Conservation (phyloP, 2,329 filamentous ascomycete genomes). For the Chaetomiaceae sp. region DNA sequence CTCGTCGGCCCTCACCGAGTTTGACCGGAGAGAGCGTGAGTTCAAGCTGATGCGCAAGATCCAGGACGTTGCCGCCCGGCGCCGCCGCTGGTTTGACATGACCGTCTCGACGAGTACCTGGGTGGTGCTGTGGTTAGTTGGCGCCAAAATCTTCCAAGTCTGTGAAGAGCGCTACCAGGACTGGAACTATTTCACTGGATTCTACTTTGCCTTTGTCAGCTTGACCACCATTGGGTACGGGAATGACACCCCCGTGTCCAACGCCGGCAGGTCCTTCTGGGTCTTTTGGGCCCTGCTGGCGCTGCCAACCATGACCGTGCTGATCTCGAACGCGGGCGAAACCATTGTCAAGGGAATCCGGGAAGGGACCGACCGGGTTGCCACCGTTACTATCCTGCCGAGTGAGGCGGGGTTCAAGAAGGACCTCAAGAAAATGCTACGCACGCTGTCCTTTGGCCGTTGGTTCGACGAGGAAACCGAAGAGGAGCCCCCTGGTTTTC, state of each 20-base stretch:
- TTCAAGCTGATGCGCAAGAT: conserved; percentile 80
- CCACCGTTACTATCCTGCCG: conserved; percentile 57
- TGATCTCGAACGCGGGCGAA: conserved; percentile 78
- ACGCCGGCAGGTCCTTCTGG: conserved; percentile 77
- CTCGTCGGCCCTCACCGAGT: conserved; percentile 37
- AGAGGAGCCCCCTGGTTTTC: conserved; percentile 39
- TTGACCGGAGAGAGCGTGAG: conserved; percentile 60
- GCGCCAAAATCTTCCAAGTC: conserved; percentile 66
- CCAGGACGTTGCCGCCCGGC: conserved; percentile 58
- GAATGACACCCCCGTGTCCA: conserved; percentile 70
- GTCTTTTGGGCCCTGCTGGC: conserved; percentile 89
- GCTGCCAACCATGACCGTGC: conserved; percentile 80
- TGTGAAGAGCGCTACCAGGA: conserved; percentile 49
- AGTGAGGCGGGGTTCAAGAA: conserved; percentile 46
- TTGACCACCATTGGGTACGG: conserved; percentile 86
- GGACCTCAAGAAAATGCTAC: conserved; percentile 41
- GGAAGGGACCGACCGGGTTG: conserved; percentile 51
- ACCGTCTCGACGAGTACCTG: conserved; percentile 63
- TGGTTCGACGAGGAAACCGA: conserved; percentile 37
- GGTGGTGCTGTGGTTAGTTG: conserved; percentile 71
- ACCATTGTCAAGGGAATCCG: conserved; percentile 66
- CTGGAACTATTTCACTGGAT: conserved; percentile 72
- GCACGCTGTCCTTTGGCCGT: conserved; percentile 39
- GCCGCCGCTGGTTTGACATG: conserved; percentile 71
- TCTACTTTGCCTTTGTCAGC: conserved; percentile 83